Evolutionary conservation across 192 early-diverging fungal species (phyloP).

Genomic region (Rhizophlyctis rosea): DNA sequence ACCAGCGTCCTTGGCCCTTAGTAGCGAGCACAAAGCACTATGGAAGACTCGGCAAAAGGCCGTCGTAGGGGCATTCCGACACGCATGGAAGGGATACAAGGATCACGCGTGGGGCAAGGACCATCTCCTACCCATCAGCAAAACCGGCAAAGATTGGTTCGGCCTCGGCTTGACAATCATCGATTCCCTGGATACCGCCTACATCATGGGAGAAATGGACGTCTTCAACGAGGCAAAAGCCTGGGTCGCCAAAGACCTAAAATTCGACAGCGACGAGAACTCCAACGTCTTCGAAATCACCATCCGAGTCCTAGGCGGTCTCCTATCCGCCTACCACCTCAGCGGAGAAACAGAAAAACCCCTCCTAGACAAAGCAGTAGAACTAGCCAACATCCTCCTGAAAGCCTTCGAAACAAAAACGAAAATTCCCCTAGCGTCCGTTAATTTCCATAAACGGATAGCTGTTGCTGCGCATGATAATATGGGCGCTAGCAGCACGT

Average conservation of each 20-base stretch:
- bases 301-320: conserved; percentile 80
- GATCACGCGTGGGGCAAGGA: conserved; percentile 74
- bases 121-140: conserved; percentile 75
- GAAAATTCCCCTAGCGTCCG: conserved; percentile 58
- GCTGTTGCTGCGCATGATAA: conserved; percentile 53
- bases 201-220: conserved; percentile 66
- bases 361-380: conserved; percentile 66
- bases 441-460: conserved; percentile 48
- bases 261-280: conserved; percentile 57
- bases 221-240: conserved; percentile 70
- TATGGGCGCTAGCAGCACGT: conserved; percentile 55
- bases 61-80: conserved; percentile 66
- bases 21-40: no score
- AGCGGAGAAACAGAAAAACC: conserved; percentile 65
- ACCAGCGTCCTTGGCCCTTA: no score
- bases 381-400: conserved; percentile 72
- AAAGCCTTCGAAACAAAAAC: conserved; percentile 65
- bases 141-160: conserved; percentile 67
- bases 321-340: conserved; percentile 77
- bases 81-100: conserved; percentile 80
- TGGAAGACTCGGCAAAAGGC: conserved; percentile 24
- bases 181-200: conserved; percentile 82
- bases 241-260: conserved; percentile 58
- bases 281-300: conserved; percentile 80
- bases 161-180: conserved; percentile 78